Conservation (phyloP, 2,329 filamentous ascomycete species). For the Immersiporthe knoxdaviesiana region DNA sequence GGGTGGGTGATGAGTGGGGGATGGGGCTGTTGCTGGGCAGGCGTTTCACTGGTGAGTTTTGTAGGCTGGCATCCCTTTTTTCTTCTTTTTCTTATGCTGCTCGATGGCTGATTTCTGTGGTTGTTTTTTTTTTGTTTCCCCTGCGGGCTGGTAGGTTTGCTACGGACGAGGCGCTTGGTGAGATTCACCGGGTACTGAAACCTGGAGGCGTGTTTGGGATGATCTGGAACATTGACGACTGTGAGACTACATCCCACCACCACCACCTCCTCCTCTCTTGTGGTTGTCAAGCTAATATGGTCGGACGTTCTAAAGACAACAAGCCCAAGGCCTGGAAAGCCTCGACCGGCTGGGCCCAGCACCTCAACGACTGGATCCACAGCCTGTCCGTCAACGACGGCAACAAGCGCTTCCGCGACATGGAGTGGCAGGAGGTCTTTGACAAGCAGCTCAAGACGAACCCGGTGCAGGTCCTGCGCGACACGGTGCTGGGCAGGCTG, state of each 20-base stretch:
- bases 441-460: constrained; percentile 58
- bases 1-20: constrained; percentile 58
- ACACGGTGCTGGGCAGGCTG: constrained; percentile 44
- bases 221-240: constrained; percentile 77
- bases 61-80: not conserved
- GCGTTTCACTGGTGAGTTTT: constrained; percentile 59
- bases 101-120: too few relatives aligned
- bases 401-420: constrained; percentile 66
- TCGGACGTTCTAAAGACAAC: constrained; percentile 56
- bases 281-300: not conserved
- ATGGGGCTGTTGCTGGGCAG: constrained; percentile 70
- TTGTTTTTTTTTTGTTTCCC: not conserved
- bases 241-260: constrained; percentile 36
- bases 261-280: not conserved
- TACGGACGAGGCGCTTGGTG: constrained; percentile 61
- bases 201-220: constrained; percentile 64
- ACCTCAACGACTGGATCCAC: constrained; percentile 61
- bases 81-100: not conserved
- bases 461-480: constrained; percentile 54
- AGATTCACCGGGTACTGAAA: constrained; percentile 69
- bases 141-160: constrained; percentile 61
- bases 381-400: constrained; percentile 56
- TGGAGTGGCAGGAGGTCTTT: constrained; percentile 67
- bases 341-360: constrained; percentile 63
- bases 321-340: constrained; percentile 60